Evolutionary conservation across 495 filamentous ascomycete genomes (phyloP), one percentile per base, ranked within the genome.

Genomic region (Letharia columbiana): DNA sequence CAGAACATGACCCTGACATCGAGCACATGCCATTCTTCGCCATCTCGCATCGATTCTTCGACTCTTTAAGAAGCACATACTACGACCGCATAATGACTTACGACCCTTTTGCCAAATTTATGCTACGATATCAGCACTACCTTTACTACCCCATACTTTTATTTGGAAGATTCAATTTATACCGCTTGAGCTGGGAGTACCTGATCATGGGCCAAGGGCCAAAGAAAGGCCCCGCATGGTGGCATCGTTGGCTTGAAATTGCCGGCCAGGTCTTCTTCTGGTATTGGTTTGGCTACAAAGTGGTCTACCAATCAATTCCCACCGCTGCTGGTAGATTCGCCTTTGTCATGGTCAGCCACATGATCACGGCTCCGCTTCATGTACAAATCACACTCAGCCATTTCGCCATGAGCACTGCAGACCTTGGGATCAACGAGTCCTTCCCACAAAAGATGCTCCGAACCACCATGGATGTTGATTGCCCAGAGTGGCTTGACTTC

Each of bases 391-490:
- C 94, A 12, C 86, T 98, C 39, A 93, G 89, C 13, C 94, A 98
- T 77, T 98, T 96, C 75, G 91, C 92, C 65, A 98, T 98, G 94
- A 91, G 87, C 68, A 98, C 94, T 1, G 84, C 91, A 11, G 94
- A 98, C 71, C 79, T 96, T 37, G 94, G 94, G 2, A 81, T 87
- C 5, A 79, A 86, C 64, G 94, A 98, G 77, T 93, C 89, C 18
- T 98, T 98, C 75, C 87, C 94, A 4, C 94, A 98, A 78, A 91
- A 89, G 76, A 97, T 97, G 94, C 82, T 98, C 60, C 84, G 94
- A 65, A 98, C 94, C 15, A 97, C 94, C 11, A 97, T 97, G 94
- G 94, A 98, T 67, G 89, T 98, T 23, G 93, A 96, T 73, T 98
- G 94, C 73, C 91, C 94, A 2, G 79, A 86, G 40, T 98, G 94